Percentiles rank a stretch among this genome's conserved stretches.
phyloP scores from a whole-genome alignment of 768 basidiomycete species.

The Termitomyces sp. region DNA sequence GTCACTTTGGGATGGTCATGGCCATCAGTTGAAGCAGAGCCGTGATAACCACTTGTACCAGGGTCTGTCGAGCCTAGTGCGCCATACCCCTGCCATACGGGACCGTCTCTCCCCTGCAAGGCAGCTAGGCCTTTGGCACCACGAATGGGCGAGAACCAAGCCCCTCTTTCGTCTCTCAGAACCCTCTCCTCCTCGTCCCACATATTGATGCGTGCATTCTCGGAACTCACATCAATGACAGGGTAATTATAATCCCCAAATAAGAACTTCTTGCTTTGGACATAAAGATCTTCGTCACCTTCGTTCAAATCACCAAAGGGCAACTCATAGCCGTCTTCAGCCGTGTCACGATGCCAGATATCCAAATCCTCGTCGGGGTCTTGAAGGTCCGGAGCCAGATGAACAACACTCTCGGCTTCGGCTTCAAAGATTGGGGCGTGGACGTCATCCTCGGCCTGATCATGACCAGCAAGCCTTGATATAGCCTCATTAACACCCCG shows the following conservation, averaged over 20 bases:
- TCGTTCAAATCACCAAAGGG: slow-evolving; percentile 68
- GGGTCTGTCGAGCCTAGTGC: slow-evolving; percentile 34
- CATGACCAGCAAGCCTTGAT: slow-evolving; percentile 32
- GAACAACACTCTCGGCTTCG: slow-evolving; percentile 61
- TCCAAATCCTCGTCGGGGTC: slow-evolving; percentile 34
- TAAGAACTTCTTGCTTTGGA: slow-evolving; percentile 69
- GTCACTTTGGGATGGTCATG: slow-evolving; percentile 36
- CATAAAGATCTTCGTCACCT: slow-evolving; percentile 72
- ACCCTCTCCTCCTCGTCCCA: slow-evolving; percentile 88
- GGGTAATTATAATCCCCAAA: slow-evolving; percentile 94
- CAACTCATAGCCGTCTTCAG: slow-evolving; percentile 47
- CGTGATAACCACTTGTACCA: background rate
- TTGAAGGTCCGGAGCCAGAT: slow-evolving; percentile 53
- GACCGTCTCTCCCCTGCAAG: slow-evolving; percentile 30
- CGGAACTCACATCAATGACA: slow-evolving; percentile 81
- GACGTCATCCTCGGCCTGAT: slow-evolving; percentile 45
- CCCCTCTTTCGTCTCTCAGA: slow-evolving; percentile 66
- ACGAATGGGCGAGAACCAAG: slow-evolving; percentile 61
- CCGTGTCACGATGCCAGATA: slow-evolving; percentile 28
- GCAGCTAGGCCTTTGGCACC: slow-evolving; percentile 38
- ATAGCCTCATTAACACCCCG: slow-evolving; percentile 37
- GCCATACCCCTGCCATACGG: slow-evolving; percentile 54
- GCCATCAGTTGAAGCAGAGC: slow-evolving; percentile 27
- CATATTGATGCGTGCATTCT: slow-evolving; percentile 55
- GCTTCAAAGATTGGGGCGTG: slow-evolving; percentile 69